A percentile compares a stretch with the other conserved stretches of the same genome.
phyloP scores from a whole-genome alignment of 108 stramenopile genomes.

The Fragilariopsis cylindrus region DNA sequence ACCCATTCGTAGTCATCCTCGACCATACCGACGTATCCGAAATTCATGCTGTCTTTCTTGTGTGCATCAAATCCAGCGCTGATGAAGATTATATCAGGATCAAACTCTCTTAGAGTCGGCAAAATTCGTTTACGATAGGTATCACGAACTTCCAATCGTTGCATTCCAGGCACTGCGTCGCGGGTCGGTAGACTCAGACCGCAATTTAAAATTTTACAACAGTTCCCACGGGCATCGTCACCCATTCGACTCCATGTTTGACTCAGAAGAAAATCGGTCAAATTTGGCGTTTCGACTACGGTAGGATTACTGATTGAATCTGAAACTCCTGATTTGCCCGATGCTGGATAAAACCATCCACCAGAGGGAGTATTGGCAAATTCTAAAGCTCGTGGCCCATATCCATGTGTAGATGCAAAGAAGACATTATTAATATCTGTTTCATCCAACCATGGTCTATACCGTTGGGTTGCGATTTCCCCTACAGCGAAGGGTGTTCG shows the following conservation, averaged over 20 bases:
- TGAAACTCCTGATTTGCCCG: slow-evolving; percentile 68
- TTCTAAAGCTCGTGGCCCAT: slow-evolving; percentile 82
- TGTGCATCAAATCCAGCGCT: slow-evolving; percentile 99
- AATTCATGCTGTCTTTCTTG: slow-evolving; percentile 89
- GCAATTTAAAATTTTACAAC: slow-evolving; percentile 87
- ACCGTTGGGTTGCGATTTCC: slow-evolving; percentile 60
- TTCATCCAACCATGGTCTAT: slow-evolving; percentile 92
- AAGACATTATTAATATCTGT: slow-evolving; percentile 89
- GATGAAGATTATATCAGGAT: slow-evolving; percentile 96
- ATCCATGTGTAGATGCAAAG: slow-evolving; percentile 92
- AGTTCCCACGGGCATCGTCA: slow-evolving; percentile 71
- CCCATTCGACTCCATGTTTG: slow-evolving; percentile 89
- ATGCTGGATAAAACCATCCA: slow-evolving; percentile 92
- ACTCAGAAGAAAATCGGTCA: slow-evolving; percentile 76
- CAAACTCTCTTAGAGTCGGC: slow-evolving; percentile 82
- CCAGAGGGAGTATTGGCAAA: slow-evolving; percentile 49
- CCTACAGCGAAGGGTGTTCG: slow-evolving; percentile 83
- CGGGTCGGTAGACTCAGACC: slow-evolving; percentile 74
- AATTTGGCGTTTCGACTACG: slow-evolving; percentile 67
- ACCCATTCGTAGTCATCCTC: slow-evolving; percentile 98
- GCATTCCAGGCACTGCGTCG: slow-evolving; percentile 76
- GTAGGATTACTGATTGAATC: slow-evolving; percentile 61
- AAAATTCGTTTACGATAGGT: slow-evolving; percentile 85
- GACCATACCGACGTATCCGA: slow-evolving; percentile 94
- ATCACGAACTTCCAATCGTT: slow-evolving; percentile 84